Evolutionary conservation across 768 basidiomycete genomes (phyloP).

Genomic region (Boletus rubropictus): DNA sequence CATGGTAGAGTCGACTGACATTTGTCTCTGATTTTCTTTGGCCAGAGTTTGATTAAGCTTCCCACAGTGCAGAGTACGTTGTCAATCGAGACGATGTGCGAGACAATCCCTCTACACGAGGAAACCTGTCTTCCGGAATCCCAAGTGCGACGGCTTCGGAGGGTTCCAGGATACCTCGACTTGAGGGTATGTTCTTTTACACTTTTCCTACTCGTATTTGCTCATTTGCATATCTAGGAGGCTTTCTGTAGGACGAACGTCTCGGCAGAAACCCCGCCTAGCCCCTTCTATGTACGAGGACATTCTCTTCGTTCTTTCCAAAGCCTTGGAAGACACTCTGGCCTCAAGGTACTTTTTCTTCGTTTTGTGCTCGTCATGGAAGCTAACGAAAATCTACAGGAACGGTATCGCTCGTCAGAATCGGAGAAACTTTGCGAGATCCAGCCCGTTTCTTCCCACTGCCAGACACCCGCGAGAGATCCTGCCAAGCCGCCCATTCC

Average conservation of each 20-base stretch:
- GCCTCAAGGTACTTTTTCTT: neutral
- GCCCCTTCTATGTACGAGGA: neutral
- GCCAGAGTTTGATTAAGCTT: neutral
- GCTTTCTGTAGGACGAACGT: neutral
- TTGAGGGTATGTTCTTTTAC: slow-evolving; percentile 1
- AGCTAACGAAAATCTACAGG: too few relatives aligned
- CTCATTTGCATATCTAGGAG: neutral
- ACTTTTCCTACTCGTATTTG: neutral
- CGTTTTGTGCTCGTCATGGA: too few relatives aligned
- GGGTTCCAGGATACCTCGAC: neutral
- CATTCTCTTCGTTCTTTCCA: neutral
- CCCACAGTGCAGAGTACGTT: neutral
- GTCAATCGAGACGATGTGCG: neutral
- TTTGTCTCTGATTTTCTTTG: neutral
- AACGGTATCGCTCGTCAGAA: neutral
- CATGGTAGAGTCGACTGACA: too few relatives aligned
- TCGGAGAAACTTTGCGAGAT: too few relatives aligned
- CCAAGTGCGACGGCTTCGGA: slow-evolving; percentile 1
- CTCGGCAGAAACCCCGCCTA: neutral
- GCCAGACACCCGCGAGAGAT: neutral
- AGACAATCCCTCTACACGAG: neutral
- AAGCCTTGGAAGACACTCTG: neutral
- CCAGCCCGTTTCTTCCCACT: neutral
- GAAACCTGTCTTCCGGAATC: neutral
- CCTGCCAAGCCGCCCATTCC: slow-evolving; percentile 5